Base-by-base conservation (phyloP, 331 rosid genomes). In the Acacia pycnantha region DNA sequence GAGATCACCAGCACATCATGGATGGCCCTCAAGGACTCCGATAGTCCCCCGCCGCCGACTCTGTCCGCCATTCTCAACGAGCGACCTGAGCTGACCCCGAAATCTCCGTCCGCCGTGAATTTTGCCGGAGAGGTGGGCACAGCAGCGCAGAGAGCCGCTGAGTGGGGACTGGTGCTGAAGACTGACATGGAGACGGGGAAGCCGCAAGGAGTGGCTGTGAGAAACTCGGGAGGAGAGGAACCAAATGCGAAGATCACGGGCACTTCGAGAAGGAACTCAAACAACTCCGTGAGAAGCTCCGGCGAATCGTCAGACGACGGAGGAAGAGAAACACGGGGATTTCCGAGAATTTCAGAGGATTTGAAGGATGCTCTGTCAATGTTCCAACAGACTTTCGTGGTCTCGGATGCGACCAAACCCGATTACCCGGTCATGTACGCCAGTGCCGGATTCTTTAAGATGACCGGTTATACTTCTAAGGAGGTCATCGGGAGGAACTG, bases 341-440 rank as follows among this genome's bases (percentile, higher is more conserved):
- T 93, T 66, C 98, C 97, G 51, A 88, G 94, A 71, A 77, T 89
- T 1, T 93, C 99, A 6, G 92, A 95, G 81, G 97, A 92, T 9
- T 76, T 95, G 86, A 93, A 86, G 65, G 90, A 92, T 65, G 99
- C 94, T 2, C 5, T 95, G 58, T 93, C 99, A 58, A 72, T 97
- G 76, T 95, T 95, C 53, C 99, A 95, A 82, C 99, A 95, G 72
- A 95, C 99, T 8, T 95, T 95, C 41, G 97, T 95, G 77, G 99
- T 95, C 1, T 85, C 98, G 59, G 99, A 95, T 73, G 99, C 98
- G 18, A 87, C 98, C 29, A 95, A 92, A 88, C 89, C 97, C 74
- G 99, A 95, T 86, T 90, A 85, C 86, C 99, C 99, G 87, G 92
- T 95, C 16, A 29, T 95, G 90, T 95, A 93, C 59, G 99, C 99